These are phyloP conservation scores for Suillus bovinus DNA, from an alignment of 768 basidiomycete species.

Conservation along the genomic window DNA sequence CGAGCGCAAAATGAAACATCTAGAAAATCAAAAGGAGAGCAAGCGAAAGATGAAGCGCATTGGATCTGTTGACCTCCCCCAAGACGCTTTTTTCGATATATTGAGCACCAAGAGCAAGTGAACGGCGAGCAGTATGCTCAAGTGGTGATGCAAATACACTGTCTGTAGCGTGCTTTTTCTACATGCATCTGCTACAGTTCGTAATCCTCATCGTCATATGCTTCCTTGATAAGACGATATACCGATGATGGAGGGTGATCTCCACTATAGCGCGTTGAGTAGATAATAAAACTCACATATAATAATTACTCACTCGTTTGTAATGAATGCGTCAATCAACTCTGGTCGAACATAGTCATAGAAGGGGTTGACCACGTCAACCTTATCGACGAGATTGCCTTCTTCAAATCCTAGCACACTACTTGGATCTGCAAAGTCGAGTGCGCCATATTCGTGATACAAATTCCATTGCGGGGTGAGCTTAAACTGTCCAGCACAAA, in stretches of 20 bases:
- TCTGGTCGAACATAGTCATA: constrained; percentile 96
- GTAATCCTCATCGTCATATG: constrained; percentile 93
- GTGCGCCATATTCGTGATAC: constrained; percentile 82
- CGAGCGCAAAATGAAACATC: constrained; percentile 88
- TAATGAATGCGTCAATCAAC: constrained; percentile 90
- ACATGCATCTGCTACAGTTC: constrained; percentile 52
- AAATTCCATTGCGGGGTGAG: constrained; percentile 89
- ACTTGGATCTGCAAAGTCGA: constrained; percentile 75
- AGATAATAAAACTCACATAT: neutral
- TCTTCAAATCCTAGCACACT: constrained; percentile 74
- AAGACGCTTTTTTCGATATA: constrained; percentile 94
- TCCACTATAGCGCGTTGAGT: constrained; percentile 53
- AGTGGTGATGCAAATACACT: constrained; percentile 1
- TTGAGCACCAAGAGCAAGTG: constrained; percentile 58
- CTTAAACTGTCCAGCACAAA: constrained; percentile 96
- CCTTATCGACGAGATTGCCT: constrained; percentile 77
- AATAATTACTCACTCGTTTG: constrained; percentile 81
- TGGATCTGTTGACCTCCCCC: constrained; percentile 87
- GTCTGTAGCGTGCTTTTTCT: neutral
- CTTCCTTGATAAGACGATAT: constrained; percentile 88
- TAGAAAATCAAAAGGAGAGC: constrained; percentile 90
- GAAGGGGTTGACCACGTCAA: constrained; percentile 94
- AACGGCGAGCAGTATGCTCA: constrained; percentile 2
- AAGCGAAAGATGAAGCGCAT: constrained; percentile 88
- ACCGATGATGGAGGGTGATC: constrained; percentile 96